Evolutionary conservation across 257 asterid species (phyloP).

Genomic region (Solanum pinnatisectum): DNA sequence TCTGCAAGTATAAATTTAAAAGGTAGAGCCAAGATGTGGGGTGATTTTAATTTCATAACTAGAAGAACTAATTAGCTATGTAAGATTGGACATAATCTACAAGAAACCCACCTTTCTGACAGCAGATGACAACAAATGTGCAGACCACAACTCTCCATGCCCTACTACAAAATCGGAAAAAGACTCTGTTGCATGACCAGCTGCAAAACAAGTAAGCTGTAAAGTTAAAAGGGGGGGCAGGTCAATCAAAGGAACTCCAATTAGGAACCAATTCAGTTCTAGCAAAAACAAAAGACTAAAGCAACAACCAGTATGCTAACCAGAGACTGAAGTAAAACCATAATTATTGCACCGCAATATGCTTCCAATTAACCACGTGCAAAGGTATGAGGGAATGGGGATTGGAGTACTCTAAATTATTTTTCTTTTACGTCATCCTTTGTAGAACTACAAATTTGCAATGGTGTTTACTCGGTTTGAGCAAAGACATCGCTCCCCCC

Average conservation of each 20-base stretch:
- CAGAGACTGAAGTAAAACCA: neutral
- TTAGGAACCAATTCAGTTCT: neutral
- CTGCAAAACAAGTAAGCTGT: slow-evolving; percentile 40
- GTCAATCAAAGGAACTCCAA: neutral
- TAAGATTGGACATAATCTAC: slow-evolving; percentile 1
- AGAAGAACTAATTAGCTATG: slow-evolving; percentile 3
- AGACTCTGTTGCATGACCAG: slow-evolving; percentile 98
- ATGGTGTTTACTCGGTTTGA: neutral
- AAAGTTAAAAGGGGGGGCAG: neutral
- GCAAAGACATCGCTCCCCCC: neutral
- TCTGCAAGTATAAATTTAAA: slow-evolving; percentile 32
- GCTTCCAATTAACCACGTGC: neutral
- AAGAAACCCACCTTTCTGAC: slow-evolving; percentile 62
- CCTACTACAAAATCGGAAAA: slow-evolving; percentile 98
- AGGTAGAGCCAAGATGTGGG: neutral
- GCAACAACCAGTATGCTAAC: neutral
- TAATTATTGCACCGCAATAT: neutral
- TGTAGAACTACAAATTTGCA: neutral
- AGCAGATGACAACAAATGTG: slow-evolving; percentile 69
- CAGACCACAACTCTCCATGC: slow-evolving; percentile 97
- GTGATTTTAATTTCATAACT: neutral
- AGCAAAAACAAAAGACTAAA: neutral
- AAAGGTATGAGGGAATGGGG: neutral
- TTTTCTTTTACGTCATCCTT: neutral
- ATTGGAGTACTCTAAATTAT: neutral